Base-by-base conservation (phyloP, 768 basidiomycete genomes). In the Termitomyces titanicus region DNA sequence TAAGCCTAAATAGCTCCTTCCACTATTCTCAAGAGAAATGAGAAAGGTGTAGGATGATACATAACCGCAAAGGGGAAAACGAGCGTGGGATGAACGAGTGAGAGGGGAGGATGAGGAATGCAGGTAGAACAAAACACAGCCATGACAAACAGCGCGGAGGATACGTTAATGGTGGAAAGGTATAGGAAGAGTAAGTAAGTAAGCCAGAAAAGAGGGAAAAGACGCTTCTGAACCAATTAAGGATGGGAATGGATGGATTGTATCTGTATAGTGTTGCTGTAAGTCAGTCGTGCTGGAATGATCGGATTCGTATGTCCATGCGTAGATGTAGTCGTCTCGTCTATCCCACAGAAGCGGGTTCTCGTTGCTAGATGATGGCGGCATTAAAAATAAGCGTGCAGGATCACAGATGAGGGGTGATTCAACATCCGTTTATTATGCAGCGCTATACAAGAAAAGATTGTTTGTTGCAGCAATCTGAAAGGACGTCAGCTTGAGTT, bases 381-480 rank as follows among this genome's bases (percentile, higher is more conserved):
- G 57, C 42, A 56, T 45, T 55, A 29, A 25, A 39, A 33, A 31
- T 49, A 35, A 50, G 54, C 35, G 52, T 34, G 52, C 55, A 62
- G 56, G 45, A 33, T 53, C 51, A 56, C 52, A 56, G 54, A 57
- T 56, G 59, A 34, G 10, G 25, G n/a, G 33, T 39, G 25, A 40
- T 53, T 47, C 3, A 57, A 54, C 58, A 61, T 57, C 60, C 58
- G 55, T 58, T 64, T 57, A 68, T 79, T 71, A 82, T 70, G 81
- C 81, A 63, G 83, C 86, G 72, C 86, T 88, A 74, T 89, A 89
- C 72, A 91, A 75, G 81, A 88, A 95, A 73, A 97, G 75, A 73
- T 97, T 97, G 80, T 97, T 97, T 64, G 94, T 98, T 40, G 94
- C 94, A 48, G 94, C 94, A 68, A 98, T 95, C 92, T 95, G 62